Evolutionary conservation across 768 basidiomycete genomes (phyloP).

Genomic region (Lactifluus echinatus): DNA sequence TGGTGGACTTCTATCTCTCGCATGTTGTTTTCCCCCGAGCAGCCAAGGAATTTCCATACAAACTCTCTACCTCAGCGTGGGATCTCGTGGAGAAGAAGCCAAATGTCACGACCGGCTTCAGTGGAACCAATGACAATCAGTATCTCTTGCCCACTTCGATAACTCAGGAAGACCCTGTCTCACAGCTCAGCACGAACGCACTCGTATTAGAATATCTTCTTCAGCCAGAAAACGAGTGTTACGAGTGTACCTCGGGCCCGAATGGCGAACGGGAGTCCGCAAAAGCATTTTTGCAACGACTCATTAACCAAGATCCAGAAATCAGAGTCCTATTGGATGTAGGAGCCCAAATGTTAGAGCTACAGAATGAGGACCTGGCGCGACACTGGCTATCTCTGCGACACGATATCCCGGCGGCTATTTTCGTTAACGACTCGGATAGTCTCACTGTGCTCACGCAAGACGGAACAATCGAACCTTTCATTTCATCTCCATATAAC

Average conservation of each 20-base stretch:
- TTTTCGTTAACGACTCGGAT: conserved; percentile 31
- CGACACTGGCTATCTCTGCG: conserved; percentile 31
- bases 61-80: no score
- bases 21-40: conserved; percentile 26
- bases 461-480: conserved; percentile 29
- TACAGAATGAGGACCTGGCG: conserved; percentile 35
- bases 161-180: no score
- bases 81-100: no score
- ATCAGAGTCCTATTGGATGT: conserved; percentile 46
- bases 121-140: background rate
- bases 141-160: no score
- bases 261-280: conserved; percentile 14
- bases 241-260: no score
- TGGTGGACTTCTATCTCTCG: no score
- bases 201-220: no score
- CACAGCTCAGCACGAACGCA: no score
- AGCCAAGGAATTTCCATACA: no score
- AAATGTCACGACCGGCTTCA: background rate
- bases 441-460: conserved; percentile 30
- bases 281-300: conserved; percentile 25
- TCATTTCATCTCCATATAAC: conserved; percentile 31
- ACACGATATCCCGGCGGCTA: conserved; percentile 29
- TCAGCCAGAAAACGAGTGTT: no score
- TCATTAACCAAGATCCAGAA: conserved; percentile 30
- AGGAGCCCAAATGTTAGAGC: conserved; percentile 37